Conservation (phyloP, 192 early-diverging fungal species). For the Coemansia reversa region DNA sequence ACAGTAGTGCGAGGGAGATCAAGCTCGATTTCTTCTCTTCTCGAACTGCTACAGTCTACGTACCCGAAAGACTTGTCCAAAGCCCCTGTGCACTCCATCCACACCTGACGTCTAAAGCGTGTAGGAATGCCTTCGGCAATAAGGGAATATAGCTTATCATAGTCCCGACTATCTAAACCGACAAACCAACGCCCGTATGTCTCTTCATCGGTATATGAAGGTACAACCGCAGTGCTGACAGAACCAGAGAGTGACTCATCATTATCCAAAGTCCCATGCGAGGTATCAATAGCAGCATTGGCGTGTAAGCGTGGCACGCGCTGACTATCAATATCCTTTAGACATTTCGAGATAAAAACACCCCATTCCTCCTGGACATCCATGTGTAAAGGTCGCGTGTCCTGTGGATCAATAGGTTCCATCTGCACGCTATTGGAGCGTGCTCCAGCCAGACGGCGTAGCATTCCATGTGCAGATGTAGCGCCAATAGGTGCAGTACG, state of each 20-base stretch:
- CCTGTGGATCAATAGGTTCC: neutral
- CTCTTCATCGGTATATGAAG: constrained; percentile 17
- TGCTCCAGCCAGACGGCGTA: constrained; percentile 37
- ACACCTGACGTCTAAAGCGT: constrained; percentile 38
- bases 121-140: constrained; percentile 29
- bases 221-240: constrained; percentile 14
- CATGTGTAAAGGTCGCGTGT: constrained; percentile 15
- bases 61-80: constrained; percentile 13
- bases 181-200: constrained; percentile 18
- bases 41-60: neutral
- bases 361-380: constrained; percentile 34
- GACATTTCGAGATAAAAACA: constrained; percentile 24
- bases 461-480: constrained; percentile 39
- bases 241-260: neutral
- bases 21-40: constrained; percentile 46
- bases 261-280: neutral
- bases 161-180: constrained; percentile 3
- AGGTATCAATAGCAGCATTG: constrained; percentile 5
- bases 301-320: constrained; percentile 15
- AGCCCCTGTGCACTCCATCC: constrained; percentile 47
- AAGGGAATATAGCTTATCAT: constrained; percentile 19
- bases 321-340: constrained; percentile 15
- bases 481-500: constrained; percentile 21
- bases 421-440: constrained; percentile 7
- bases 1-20: constrained; percentile 34